Conservation (phyloP, 1,139 yeast species). For the Hyphopichia khmerensis region DNA sequence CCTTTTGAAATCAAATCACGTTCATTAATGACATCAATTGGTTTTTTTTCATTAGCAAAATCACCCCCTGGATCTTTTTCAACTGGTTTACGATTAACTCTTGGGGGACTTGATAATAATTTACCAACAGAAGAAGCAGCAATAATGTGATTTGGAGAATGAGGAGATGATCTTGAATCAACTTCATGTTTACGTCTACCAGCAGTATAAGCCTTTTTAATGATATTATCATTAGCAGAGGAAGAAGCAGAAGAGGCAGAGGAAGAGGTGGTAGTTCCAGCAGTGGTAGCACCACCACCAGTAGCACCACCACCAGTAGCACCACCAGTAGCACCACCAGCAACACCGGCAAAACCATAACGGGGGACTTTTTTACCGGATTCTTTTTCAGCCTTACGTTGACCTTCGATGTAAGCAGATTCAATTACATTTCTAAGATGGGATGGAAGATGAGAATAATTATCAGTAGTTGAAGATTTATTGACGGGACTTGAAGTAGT, state of each 20-base stretch:
- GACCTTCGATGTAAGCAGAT: constrained; percentile 24
- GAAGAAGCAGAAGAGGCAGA: neutral
- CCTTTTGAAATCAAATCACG: constrained; percentile 1
- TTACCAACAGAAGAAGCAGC: constrained; percentile 27
- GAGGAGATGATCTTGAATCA: neutral
- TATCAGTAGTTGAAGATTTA: constrained; percentile 7
- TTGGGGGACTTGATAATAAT: constrained; percentile 32
- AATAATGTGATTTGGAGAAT: constrained; percentile 8
- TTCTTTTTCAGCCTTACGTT: constrained; percentile 15
- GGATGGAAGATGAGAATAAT: neutral
- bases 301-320: neutral
- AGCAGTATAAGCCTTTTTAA: constrained; percentile 1
- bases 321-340: constrained; percentile 2
- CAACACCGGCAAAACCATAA: constrained; percentile 9
- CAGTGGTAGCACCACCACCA: constrained; percentile 2
- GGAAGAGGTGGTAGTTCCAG: no score
- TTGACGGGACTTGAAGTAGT: constrained; percentile 7
- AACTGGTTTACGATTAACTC: constrained; percentile 27
- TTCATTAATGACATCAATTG: constrained; percentile 18
- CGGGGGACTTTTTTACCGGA: constrained; percentile 10
- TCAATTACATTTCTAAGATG: constrained; percentile 9
- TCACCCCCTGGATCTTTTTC: constrained; percentile 31
- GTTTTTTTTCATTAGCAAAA: constrained; percentile 30
- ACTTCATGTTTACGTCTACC: neutral
- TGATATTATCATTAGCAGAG: neutral